phyloP scores from a whole-genome alignment of 805 yeast species.

The Trichomonascus vanleenenianus region DNA sequence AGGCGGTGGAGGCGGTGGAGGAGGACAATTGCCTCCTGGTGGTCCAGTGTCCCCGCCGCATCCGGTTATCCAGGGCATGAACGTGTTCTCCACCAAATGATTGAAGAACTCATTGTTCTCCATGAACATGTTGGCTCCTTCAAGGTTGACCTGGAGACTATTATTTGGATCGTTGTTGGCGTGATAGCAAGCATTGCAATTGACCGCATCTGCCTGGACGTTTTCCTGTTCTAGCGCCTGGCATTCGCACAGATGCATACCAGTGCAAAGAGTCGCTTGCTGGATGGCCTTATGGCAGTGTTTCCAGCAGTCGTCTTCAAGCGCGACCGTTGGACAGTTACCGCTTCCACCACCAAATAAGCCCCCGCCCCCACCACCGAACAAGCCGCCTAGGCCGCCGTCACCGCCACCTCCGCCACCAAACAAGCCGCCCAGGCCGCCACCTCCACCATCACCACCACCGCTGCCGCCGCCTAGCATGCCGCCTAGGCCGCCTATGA shows the following conservation, averaged over 20 bases:
- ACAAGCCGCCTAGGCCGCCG: neutral
- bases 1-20: constrained; percentile 8
- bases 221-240: constrained; percentile 1
- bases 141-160: constrained; percentile 2
- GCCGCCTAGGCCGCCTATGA: neutral
- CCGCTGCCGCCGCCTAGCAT: neutral
- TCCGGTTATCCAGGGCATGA: too few relatives aligned
- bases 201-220: neutral
- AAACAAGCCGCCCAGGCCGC: neutral
- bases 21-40: constrained; percentile 1
- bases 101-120: constrained; percentile 3
- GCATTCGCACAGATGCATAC: constrained; percentile 1
- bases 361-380: neutral
- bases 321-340: constrained; percentile 1
- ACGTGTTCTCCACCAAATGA: constrained; percentile 2
- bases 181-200: constrained; percentile 3
- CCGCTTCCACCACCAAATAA: too few relatives aligned
- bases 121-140: neutral
- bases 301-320: constrained; percentile 4
- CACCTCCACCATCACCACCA: too few relatives aligned
- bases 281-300: constrained; percentile 5
- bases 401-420: neutral
- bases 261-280: neutral
- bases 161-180: neutral
- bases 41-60: neutral